Evolutionary conservation across 495 filamentous ascomycete species (phyloP), one percentile per base, ranked within the genome.

Genomic region (Penicillium turbatum): DNA sequence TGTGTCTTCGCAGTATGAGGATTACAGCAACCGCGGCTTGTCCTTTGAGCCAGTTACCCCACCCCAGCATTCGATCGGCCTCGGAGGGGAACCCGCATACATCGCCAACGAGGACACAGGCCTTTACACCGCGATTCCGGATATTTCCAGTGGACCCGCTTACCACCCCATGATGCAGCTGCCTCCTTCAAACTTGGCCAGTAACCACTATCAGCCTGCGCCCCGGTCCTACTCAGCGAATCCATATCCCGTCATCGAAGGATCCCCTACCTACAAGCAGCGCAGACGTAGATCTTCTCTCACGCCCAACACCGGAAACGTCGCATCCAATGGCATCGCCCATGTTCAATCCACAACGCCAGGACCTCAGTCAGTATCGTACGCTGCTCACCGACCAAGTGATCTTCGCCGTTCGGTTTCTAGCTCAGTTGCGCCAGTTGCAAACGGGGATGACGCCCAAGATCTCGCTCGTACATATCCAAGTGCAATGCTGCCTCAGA

Each of bases 191-290:
- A 95, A 92, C 66, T 70, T 95, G 52, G 81, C 87, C 32, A 86
- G 79, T 36, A 81, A 84, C 30, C 86, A 89, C 56, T 96, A 86
- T 69, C 79, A 86, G 15, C 70, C 78, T 8, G 78, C 80, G 27
- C 72, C 84, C 27, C 83, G 91, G 34, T 78, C 82, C 35, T 96
- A 86, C 61, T 82, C 82, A 13, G 88, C 85, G 62, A 93, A 88
- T 62, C 85, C 91, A 50, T 98, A 95, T 77, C 92, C 92, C 12
- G 89, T 96, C 39, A 90, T 98, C 60, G 93, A 98, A 74, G 93
- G 93, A 17, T 98, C 93, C 6, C 93, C 93, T 21, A 96, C 92
- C 10, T 98, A 98, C 76, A 98, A 98, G 79, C 95, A 97, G 75
- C 83, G 93, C 53, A 82, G 93, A 63, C 83, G 93, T 55, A 87